A percentile compares a stretch with the other conserved stretches of the same genome.
phyloP scores from a whole-genome alignment of 805 yeast genomes.

The Zygosaccharomyces pseudorouxii region DNA sequence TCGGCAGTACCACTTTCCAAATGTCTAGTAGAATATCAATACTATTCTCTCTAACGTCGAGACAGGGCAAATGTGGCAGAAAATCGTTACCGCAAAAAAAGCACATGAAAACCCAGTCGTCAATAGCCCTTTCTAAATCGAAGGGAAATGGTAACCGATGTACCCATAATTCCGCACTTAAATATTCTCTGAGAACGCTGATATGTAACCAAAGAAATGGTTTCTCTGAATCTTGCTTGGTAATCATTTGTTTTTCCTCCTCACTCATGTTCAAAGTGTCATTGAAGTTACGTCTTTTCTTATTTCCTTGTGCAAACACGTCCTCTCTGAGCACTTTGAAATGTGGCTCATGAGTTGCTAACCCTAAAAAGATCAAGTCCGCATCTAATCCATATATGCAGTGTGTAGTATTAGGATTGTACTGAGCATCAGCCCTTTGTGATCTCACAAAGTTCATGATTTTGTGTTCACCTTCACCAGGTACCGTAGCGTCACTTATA shows the following conservation, averaged over 20 bases:
- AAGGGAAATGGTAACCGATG: slow-evolving; percentile 67
- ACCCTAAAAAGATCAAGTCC: slow-evolving; percentile 89
- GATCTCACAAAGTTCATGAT: slow-evolving; percentile 92
- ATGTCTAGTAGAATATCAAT: slow-evolving; percentile 73
- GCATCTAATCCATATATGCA: slow-evolving; percentile 98
- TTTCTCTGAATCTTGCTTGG: slow-evolving; percentile 44
- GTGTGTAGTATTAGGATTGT: slow-evolving; percentile 91
- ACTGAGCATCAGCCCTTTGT: slow-evolving; percentile 80
- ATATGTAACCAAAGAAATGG: slow-evolving; percentile 95
- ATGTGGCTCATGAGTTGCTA: slow-evolving; percentile 98
- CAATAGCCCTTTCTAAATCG: slow-evolving; percentile 92
- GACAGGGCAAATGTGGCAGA: slow-evolving; percentile 90
- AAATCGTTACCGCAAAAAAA: slow-evolving; percentile 98
- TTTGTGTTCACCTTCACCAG: slow-evolving; percentile 99
- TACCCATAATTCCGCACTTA: slow-evolving; percentile 72
- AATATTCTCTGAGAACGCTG: slow-evolving; percentile 79
- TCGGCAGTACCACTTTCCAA: slow-evolving; percentile 74
- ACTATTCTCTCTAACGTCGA: slow-evolving; percentile 93
- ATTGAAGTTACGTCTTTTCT: slow-evolving; percentile 26
- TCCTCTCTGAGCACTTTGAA: slow-evolving; percentile 92
- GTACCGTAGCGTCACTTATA: slow-evolving; percentile 92
- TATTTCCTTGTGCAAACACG: slow-evolving; percentile 77
- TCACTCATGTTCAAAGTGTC: slow-evolving; percentile 49
- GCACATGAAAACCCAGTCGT: slow-evolving; percentile 98
- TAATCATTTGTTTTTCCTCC: slow-evolving; percentile 43